These are phyloP conservation scores for Calonectria multiphialidica DNA, from an alignment of 2,329 filamentous ascomycete genomes.

Conservation along the genomic window DNA sequence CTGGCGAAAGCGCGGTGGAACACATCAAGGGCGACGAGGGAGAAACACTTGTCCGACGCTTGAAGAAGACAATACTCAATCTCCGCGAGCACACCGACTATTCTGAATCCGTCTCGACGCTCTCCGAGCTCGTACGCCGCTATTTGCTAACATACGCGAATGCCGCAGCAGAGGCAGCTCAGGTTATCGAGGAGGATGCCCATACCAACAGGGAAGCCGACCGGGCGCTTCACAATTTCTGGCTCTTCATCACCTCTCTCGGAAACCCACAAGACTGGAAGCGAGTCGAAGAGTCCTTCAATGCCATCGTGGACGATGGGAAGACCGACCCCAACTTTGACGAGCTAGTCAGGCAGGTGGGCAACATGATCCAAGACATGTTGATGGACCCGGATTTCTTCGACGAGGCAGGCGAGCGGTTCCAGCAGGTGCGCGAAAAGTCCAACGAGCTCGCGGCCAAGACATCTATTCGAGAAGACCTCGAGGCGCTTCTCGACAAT, in stretches of 20 bases:
- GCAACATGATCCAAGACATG: conserved; percentile 81
- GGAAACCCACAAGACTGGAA: conserved; percentile 82
- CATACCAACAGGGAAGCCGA: conserved; percentile 81
- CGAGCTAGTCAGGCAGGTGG: conserved; percentile 78
- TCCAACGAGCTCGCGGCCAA: conserved; percentile 74
- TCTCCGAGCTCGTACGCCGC: conserved; percentile 80
- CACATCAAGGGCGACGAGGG: conserved; percentile 80
- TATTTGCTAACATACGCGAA: conserved; percentile 85
- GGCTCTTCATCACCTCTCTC: conserved; percentile 83
- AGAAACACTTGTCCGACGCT: conserved; percentile 77
- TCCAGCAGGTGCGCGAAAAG: conserved; percentile 64
- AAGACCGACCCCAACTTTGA: conserved; percentile 87
- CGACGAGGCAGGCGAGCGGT: conserved; percentile 73
- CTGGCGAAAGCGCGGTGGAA: conserved; percentile 78
- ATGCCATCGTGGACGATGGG: conserved; percentile 79
- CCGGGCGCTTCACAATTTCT: conserved; percentile 82
- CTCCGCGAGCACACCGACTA: conserved; percentile 85
- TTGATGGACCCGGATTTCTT: conserved; percentile 90
- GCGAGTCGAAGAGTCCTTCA: conserved; percentile 76
- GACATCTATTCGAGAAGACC: conserved; percentile 77
- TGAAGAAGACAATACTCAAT: conserved; percentile 81
- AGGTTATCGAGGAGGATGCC: conserved; percentile 77
- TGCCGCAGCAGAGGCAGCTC: conserved; percentile 75
- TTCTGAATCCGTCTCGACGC: conserved; percentile 83
- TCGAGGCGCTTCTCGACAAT: conserved; percentile 79